These are phyloP conservation scores for Apiospora saccharicola DNA, from an alignment of 2,329 filamentous ascomycete genomes.

Conservation along the genomic window DNA sequence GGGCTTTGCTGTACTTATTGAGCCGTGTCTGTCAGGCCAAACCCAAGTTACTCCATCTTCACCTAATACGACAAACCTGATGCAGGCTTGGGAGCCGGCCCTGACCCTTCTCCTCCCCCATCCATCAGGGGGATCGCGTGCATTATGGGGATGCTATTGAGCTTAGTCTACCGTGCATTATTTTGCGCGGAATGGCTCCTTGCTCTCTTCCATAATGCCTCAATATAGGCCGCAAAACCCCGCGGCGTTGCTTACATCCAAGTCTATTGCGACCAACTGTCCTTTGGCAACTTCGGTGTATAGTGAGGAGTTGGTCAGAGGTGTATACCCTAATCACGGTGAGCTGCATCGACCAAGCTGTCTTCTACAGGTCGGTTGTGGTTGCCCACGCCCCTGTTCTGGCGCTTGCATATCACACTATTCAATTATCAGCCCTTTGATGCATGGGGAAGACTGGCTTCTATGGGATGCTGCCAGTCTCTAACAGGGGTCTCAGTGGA, in stretches of 20 bases:
- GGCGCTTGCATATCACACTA: neutral
- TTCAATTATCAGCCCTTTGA: no score
- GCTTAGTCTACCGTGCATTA: neutral
- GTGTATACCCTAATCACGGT: neutral
- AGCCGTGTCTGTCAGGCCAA: neutral
- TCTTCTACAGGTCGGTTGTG: neutral
- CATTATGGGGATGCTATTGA: neutral
- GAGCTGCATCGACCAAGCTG: neutral
- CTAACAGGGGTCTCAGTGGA: neutral
- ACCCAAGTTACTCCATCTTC: neutral
- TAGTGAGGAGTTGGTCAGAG: neutral
- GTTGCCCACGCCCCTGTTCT: conserved; percentile 3
- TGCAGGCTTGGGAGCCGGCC: neutral
- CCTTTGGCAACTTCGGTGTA: neutral
- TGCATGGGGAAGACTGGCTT: neutral
- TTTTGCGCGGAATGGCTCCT: neutral
- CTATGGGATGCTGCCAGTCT: neutral
- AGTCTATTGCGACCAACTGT: neutral
- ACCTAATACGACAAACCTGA: neutral
- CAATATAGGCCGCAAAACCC: neutral
- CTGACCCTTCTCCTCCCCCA: neutral
- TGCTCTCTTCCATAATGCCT: neutral
- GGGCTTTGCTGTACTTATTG: neutral
- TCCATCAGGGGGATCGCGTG: neutral
- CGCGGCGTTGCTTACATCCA: neutral